Evolutionary conservation across 805 yeast species (phyloP), one percentile per base, ranked within the genome.

Genomic region (Phaffomyces opuntiae): DNA sequence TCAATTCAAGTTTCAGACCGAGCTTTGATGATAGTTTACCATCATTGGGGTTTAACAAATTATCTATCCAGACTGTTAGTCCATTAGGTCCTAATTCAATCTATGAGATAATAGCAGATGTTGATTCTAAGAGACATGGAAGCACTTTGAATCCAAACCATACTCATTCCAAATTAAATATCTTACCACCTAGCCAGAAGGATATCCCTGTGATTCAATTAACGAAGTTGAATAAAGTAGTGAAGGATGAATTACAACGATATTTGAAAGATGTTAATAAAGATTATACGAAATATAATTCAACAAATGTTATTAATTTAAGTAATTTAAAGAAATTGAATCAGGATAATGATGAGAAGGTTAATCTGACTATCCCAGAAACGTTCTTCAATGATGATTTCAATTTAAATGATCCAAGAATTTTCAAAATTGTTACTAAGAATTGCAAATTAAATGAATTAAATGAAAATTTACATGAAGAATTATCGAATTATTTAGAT

Each of bases 191-290:
- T 0, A 83, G 96, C 0, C 69, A 76, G 2, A 73, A 74, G 42
- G 98, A 93, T 57, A 91, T 91, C 11, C 96, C 97, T 0, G 88
- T 83, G 24, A 82, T 88, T 11, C 79, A 75, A 40, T 67, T 91
- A 36, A 68, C 83, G 4, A 77, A 76, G 31, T 60, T 81, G 5
- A 69, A 69, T 19, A 70, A 68, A 42, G 70, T 74, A 7, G 63
- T 74, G 48, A 66, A 70, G 36, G 59, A 66, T 1, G 68, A 65
- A 24, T 67, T 83, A 38, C 66, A 62, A 16, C 53, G 63, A 2
- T 83, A 81, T 51, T 52, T 77, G 12, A 55, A 52, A 14, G 65
- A 68, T 3, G 64, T 81, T 3, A 63, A 68, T 19, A 57, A 61
- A 4, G 79, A 75, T 37, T 79, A 70, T 52, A 68, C 64, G 13